Base-by-base conservation (phyloP, 2,329 filamentous ascomycete genomes). In the Penicillium sp. region DNA sequence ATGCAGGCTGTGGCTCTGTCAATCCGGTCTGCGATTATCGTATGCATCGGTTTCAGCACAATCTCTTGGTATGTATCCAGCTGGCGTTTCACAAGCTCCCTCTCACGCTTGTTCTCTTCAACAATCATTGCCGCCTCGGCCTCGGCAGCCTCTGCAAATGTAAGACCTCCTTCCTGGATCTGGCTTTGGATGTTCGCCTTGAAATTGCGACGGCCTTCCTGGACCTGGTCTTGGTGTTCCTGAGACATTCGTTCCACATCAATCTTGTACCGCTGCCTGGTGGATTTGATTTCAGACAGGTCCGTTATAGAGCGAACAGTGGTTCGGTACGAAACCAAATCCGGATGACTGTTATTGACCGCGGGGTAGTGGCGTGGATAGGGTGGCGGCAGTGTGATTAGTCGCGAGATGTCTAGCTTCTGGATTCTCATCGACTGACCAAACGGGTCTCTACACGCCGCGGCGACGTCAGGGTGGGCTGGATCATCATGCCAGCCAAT, bases 281-380 rank as follows among this genome's bases (percentile, higher is more conserved):
- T 83, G 1, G 73, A 75, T 41, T 83, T 78, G 4, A 91, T 70
- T 56, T 93, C 86, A 11, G 77, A 74, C 34, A 95, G 69, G 53
- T 93, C 83, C 36, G 83, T 85, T 27, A 95, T 69, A 1, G 77
- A 75, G 10, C 89, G 80, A 14, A 96, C 85, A 0, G 81, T 77
- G 3, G 76, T 81, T 34, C 93, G 82, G 32, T 87, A 90, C 1
- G 81, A 76, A 0, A 84, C 78, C n/a, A 98, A 76, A 50, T 94
- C 85, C 0, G 93, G 93, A 59, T 98, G 93, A 53, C 81, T 94
- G 59, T 97, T 98, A 63, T 94, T 96, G 11, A 97, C 87, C 0
- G 93, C 93, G 7, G 93, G 93, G 56, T 97, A 86, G 58, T 97
- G 91, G 6, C 91, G 83, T 1, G 93, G 93, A 62, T 94, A 97